phyloP scores from a whole-genome alignment of 768 basidiomycete species.

The Neoboletus subvelutipes region DNA sequence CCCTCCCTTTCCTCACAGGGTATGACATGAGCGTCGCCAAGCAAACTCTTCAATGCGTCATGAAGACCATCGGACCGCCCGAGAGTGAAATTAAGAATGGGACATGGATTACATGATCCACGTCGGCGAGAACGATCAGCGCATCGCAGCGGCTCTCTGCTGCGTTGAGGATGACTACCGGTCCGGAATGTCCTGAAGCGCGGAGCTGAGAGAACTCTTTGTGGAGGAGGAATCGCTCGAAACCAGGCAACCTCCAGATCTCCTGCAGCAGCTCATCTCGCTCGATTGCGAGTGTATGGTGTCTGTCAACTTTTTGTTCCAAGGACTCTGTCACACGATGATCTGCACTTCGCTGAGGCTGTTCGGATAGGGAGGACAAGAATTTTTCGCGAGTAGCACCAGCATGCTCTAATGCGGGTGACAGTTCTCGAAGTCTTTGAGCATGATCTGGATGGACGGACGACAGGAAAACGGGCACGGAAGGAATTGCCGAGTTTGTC shows the following conservation, averaged over 20 bases:
- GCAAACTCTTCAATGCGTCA: background rate
- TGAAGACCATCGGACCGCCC: background rate
- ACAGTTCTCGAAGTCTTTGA: background rate
- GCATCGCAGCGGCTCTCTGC: background rate
- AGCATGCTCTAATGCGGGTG: background rate
- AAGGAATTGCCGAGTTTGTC: too few relatives aligned
- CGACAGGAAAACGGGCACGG: background rate
- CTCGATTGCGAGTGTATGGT: background rate
- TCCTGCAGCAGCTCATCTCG: background rate
- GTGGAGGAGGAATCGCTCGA: background rate
- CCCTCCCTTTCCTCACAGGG: background rate
- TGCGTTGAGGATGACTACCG: background rate
- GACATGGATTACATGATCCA: background rate
- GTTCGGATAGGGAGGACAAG: background rate
- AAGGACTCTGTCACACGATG: background rate
- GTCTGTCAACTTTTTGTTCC: background rate
- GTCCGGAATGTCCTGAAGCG: background rate
- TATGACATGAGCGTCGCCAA: background rate
- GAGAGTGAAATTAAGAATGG: background rate
- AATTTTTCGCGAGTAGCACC: background rate
- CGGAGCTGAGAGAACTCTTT: background rate
- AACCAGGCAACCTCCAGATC: background rate
- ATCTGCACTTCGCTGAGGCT: background rate
- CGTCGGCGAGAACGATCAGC: background rate
- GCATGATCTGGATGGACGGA: constrained; percentile 4